A percentile compares a stretch with the other conserved stretches of the same genome.
Evolutionary conservation across 768 basidiomycete genomes (phyloP).

Genomic region (Pulveroboletus sp.): DNA sequence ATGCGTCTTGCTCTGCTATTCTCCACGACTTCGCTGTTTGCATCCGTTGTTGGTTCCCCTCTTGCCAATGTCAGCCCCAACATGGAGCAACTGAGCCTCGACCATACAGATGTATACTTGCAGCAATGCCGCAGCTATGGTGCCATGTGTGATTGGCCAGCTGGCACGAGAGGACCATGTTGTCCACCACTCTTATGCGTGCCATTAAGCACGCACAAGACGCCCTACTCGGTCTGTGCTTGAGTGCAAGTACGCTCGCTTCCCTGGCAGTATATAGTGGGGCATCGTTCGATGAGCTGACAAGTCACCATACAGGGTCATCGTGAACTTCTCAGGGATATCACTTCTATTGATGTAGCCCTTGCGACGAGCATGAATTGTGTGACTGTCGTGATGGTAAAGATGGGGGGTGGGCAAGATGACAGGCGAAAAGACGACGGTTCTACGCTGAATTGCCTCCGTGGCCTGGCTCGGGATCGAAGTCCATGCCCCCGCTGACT

Average conservation of each 20-base stretch:
- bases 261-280: too few species aligned
- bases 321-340: too few species aligned
- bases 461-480: too few species aligned
- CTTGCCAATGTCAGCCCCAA: not conserved
- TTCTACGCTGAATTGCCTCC: too few species aligned
- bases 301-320: too few species aligned
- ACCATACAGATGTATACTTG: not conserved
- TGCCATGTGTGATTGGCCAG: conserved; percentile 13
- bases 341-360: too few species aligned
- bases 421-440: too few species aligned
- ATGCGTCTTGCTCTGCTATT: conserved; percentile 9
- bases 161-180: conserved; percentile 7
- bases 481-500: too few species aligned
- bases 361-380: too few species aligned
- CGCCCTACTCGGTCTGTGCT: conserved; percentile 12
- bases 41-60: conserved; percentile 3
- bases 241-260: not conserved
- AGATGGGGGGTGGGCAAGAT: too few species aligned
- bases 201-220: not conserved
- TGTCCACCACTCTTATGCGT: conserved; percentile 9
- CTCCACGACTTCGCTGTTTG: not conserved
- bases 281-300: too few species aligned
- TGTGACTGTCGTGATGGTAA: too few species aligned
- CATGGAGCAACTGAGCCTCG: conserved; percentile 2
- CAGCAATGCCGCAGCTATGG: not conserved